These are phyloP conservation scores for Thalassiosira gravida DNA, from an alignment of 352 stramenopile species.

Conservation along the genomic window DNA sequence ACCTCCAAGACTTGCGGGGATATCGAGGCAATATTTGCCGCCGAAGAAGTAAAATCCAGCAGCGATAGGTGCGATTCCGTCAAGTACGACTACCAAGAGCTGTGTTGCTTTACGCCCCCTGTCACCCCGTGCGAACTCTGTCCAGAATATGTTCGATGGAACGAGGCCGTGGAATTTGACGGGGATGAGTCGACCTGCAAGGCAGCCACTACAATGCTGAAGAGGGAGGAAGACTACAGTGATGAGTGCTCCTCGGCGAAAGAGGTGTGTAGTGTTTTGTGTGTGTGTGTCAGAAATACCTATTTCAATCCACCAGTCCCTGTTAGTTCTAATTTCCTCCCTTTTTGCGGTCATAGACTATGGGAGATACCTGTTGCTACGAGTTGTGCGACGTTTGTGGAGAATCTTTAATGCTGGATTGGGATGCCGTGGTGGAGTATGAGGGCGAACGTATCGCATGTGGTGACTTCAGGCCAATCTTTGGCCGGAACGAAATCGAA, in stretches of 20 bases:
- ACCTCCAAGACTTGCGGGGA: slow-evolving; percentile 59
- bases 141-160: slow-evolving; percentile 58
- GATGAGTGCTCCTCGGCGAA: slow-evolving; percentile 43
- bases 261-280: slow-evolving; percentile 24
- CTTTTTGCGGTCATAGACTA: slow-evolving; percentile 26
- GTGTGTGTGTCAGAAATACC: not conserved
- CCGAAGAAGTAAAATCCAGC: slow-evolving; percentile 40
- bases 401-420: slow-evolving; percentile 57
- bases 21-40: slow-evolving; percentile 60
- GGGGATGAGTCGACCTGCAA: slow-evolving; percentile 60
- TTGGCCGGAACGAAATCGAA: slow-evolving; percentile 60
- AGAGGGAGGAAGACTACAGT: slow-evolving; percentile 51
- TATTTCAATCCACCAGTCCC: not conserved
- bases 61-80: slow-evolving; percentile 43
- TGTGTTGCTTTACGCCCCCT: slow-evolving; percentile 61
- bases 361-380: slow-evolving; percentile 62
- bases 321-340: slow-evolving; percentile 8
- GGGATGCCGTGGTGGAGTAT: slow-evolving; percentile 62
- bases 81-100: slow-evolving; percentile 50
- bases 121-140: slow-evolving; percentile 54
- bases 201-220: slow-evolving; percentile 47
- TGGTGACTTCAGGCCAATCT: slow-evolving; percentile 66
- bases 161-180: slow-evolving; percentile 54
- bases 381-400: slow-evolving; percentile 65
- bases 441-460: slow-evolving; percentile 55